A percentile compares a stretch with the other conserved stretches of the same genome.
phyloP scores from a whole-genome alignment of 2,329 filamentous ascomycete genomes.

The Leptographium flavum region DNA sequence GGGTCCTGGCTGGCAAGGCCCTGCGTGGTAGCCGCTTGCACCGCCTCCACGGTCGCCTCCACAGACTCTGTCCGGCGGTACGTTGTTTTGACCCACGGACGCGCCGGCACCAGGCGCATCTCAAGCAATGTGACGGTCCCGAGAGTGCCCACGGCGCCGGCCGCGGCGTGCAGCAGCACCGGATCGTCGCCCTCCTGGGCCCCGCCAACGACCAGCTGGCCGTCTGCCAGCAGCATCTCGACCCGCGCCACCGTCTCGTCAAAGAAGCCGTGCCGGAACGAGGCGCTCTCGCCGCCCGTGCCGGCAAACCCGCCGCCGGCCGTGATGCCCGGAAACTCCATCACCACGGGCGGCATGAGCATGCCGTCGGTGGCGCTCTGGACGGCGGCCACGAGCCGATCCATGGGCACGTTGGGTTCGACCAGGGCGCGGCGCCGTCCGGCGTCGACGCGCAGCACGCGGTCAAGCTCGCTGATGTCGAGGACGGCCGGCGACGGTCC shows the following conservation, averaged over 20 bases:
- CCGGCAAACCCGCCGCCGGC: slow-evolving; percentile 57
- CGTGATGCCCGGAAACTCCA: slow-evolving; percentile 65
- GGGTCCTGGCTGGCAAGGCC: slow-evolving; percentile 5
- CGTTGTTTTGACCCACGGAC: slow-evolving; percentile 44
- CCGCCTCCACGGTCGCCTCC: slow-evolving; percentile 29
- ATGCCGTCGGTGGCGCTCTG: slow-evolving; percentile 33
- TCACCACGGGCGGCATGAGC: slow-evolving; percentile 55
- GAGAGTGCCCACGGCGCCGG: slow-evolving; percentile 52
- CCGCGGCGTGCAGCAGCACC: slow-evolving; percentile 51
- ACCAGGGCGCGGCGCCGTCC: slow-evolving; percentile 44
- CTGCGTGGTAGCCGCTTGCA: slow-evolving; percentile 31
- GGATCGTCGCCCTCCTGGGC: slow-evolving; percentile 18
- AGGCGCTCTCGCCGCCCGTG: slow-evolving; percentile 56
- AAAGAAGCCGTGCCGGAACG: slow-evolving; percentile 57
- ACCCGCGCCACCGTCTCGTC: slow-evolving; percentile 47
- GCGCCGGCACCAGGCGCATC: slow-evolving; percentile 44
- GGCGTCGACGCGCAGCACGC: slow-evolving; percentile 49
- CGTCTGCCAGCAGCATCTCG: slow-evolving; percentile 56
- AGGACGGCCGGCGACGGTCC: slow-evolving; percentile 31
- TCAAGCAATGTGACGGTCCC: slow-evolving; percentile 54
- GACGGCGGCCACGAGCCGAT: slow-evolving; percentile 49
- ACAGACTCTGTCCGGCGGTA: slow-evolving; percentile 40
- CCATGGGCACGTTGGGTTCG: slow-evolving; percentile 65
- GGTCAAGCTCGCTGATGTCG: slow-evolving; percentile 49
- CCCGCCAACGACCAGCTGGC: slow-evolving; percentile 41